Conservation (phyloP, 306 rosid species). For the Lotus japonicus region DNA sequence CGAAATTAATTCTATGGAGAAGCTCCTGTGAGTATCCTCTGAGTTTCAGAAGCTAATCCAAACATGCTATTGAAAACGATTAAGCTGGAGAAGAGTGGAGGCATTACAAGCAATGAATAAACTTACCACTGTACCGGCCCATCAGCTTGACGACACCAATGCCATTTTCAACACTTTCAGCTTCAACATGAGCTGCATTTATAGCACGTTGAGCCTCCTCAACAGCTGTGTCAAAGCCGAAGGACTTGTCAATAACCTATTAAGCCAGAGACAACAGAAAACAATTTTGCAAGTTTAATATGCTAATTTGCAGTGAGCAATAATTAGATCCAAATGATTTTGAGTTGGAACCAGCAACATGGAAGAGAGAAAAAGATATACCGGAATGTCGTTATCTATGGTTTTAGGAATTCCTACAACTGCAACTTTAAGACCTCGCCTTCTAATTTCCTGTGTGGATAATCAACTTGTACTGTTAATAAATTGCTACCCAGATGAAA, state of each 20-base stretch:
- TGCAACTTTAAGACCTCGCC: constrained; percentile 81
- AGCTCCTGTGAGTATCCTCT: too few relatives aligned
- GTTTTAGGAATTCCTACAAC: constrained; percentile 96
- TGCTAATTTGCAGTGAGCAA: neutral
- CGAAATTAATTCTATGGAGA: too few relatives aligned
- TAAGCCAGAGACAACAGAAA: constrained; percentile 19
- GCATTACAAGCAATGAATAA: constrained; percentile 11
- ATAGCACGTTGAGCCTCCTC: constrained; percentile 99
- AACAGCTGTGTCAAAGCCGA: constrained; percentile 97
- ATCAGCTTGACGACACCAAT: constrained; percentile 90
- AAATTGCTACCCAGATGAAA: constrained; percentile 1
- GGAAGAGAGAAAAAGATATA: constrained; percentile 23
- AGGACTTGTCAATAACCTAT: constrained; percentile 87
- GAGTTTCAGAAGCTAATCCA: too few relatives aligned
- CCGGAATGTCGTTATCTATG: constrained; percentile 93
- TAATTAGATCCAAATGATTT: neutral
- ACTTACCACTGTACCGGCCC: constrained; percentile 92
- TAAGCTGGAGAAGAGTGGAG: constrained; percentile 4
- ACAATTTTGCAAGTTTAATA: neutral
- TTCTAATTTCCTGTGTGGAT: constrained; percentile 65
- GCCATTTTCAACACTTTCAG: constrained; percentile 85
- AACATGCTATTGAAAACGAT: too few relatives aligned
- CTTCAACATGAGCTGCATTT: constrained; percentile 96
- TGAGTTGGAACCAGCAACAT: neutral
- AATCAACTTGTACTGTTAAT: constrained; percentile 11